A percentile compares a stretch with the other conserved stretches of the same genome.
phyloP scores from a whole-genome alignment of 2,329 filamentous ascomycete genomes.

The Pezicula carpinea region DNA sequence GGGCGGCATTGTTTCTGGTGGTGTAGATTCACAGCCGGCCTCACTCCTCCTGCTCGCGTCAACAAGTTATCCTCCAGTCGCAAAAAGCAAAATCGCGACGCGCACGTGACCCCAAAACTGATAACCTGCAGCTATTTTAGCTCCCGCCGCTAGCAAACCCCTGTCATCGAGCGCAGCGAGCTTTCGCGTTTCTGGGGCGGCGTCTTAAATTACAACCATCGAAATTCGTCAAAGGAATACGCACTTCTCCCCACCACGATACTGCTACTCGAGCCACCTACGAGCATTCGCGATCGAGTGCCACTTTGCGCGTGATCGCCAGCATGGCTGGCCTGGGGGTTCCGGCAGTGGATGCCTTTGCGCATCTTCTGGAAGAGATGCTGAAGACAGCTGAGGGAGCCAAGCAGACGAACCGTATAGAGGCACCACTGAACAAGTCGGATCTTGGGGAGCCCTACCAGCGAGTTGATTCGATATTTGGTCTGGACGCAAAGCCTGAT shows the following conservation, averaged over 20 bases:
- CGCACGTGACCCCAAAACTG: neutral
- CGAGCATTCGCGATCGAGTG: too few species aligned
- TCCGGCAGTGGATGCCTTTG: conserved; percentile 49
- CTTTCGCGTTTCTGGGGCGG: too few species aligned
- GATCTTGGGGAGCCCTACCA: conserved; percentile 51
- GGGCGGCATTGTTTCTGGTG: conserved; percentile 25
- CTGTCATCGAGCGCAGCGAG: too few species aligned
- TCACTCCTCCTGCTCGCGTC: conserved; percentile 8
- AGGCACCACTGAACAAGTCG: conserved; percentile 69
- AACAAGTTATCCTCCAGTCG: neutral
- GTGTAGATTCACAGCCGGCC: conserved; percentile 7
- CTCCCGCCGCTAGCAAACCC: too few species aligned
- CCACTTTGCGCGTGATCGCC: conserved; percentile 1
- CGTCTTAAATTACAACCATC: neutral
- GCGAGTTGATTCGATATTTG: conserved; percentile 40
- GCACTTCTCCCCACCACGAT: too few species aligned
- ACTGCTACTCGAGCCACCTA: neutral
- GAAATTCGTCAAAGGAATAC: neutral
- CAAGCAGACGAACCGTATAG: conserved; percentile 59
- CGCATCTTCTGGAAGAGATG: conserved; percentile 49
- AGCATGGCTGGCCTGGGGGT: conserved; percentile 50
- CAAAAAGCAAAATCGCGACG: neutral
- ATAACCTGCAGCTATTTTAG: neutral
- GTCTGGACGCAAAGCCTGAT: conserved; percentile 18
- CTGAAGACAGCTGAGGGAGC: conserved; percentile 52